A percentile compares a stretch with the other conserved stretches of the same genome.
Conservation (phyloP, 2,329 filamentous ascomycete genomes). For the Monilinia fructicola region DNA sequence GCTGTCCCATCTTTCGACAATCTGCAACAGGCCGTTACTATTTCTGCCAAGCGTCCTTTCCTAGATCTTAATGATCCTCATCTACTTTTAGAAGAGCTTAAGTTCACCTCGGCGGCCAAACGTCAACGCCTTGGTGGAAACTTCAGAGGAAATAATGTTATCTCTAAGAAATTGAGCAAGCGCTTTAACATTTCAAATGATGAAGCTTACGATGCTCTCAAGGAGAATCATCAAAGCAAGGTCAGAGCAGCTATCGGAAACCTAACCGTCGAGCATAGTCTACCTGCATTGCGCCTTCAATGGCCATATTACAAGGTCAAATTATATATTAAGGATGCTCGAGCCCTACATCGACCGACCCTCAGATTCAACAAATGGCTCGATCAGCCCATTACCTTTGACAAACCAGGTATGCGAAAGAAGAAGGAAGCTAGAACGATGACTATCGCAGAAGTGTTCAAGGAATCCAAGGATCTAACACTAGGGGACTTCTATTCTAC, state of each 20-base stretch:
- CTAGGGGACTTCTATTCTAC: slow-evolving; percentile 80
- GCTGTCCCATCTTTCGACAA: slow-evolving; percentile 75
- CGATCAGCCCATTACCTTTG: slow-evolving; percentile 69
- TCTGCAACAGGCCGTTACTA: slow-evolving; percentile 70
- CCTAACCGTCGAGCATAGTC: slow-evolving; percentile 88
- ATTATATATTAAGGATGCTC: slow-evolving; percentile 66
- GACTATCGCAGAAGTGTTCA: slow-evolving; percentile 74
- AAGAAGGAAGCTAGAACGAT: slow-evolving; percentile 80
- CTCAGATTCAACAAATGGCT: slow-evolving; percentile 69
- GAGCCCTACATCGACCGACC: slow-evolving; percentile 81
- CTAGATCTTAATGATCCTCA: slow-evolving; percentile 87
- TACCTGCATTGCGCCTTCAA: slow-evolving; percentile 86
- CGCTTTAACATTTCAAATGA: slow-evolving; percentile 97
- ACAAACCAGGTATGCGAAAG: slow-evolving; percentile 71
- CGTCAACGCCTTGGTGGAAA: slow-evolving; percentile 50
- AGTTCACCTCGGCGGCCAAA: slow-evolving; percentile 62
- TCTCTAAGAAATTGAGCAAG: slow-evolving; percentile 70
- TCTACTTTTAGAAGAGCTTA: slow-evolving; percentile 77
- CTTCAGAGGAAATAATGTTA: slow-evolving; percentile 63
- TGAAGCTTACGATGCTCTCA: slow-evolving; percentile 89
- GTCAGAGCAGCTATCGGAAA: slow-evolving; percentile 89
- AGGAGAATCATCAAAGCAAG: slow-evolving; percentile 96
- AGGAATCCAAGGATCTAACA: slow-evolving; percentile 76
- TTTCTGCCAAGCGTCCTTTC: slow-evolving; percentile 73
- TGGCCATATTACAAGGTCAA: slow-evolving; percentile 96